Evolutionary conservation across 169 alveolate species (phyloP), one percentile per base, ranked within the genome.

Genomic region (Plasmodium vinckei): DNA sequence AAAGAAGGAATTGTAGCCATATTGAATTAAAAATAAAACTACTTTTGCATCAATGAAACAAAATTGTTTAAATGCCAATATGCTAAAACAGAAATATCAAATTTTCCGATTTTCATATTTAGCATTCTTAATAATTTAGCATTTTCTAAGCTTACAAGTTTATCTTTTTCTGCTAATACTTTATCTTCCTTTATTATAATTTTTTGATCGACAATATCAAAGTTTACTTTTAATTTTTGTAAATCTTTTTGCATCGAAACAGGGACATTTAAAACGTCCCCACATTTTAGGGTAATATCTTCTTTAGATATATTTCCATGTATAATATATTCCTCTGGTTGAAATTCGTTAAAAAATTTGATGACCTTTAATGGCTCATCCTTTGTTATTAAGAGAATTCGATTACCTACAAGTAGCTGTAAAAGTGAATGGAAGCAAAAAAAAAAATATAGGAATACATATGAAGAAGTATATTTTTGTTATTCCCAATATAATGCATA

Each of bases 181-280:
- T 71, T 86, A 60, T 86, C 65, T 70, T 86, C 87, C 3, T 51
- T 47, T 86, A 86, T 46, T 51, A 86, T 72, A 69, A 86, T 86
- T 69, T 86, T 86, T 44, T 86, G 91, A 86, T 86, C 91, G 27
- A 68, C 27, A 51, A 86, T 86, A 49, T 86, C 91, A 54, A 86
- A 86, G 71, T 70, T 86, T 57, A 86, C 49, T 69, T 70, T 86
- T 23, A 73, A 69, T 86, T 86, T 60, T 70, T 86, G 91, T 60
- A 86, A 86, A 86, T 86, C 91, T 19, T 86, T 86, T 46, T 86
- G 91, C 91, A 86, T 86, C 46, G 91, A 86, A 2, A 71, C 87
- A 27, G 91, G 91, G 5, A 70, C 91, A 46, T 86, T 65, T 86
- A 86, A 59, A 21, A 69, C 75, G 0, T 68, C 79, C n/a, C 91